phyloP scores from a whole-genome alignment of 257 asterid species.

The Solanum ossicruentum region DNA sequence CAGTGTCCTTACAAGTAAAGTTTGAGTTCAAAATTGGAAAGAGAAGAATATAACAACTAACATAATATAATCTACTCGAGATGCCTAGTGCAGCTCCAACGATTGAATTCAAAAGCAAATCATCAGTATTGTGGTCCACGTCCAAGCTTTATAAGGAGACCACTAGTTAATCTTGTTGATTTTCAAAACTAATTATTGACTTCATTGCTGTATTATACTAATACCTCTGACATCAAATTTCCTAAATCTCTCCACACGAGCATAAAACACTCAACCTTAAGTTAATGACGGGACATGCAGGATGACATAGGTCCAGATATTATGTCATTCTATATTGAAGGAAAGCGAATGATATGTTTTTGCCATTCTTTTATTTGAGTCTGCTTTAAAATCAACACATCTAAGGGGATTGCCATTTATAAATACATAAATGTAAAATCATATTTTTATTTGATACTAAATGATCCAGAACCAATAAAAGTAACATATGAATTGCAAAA shows the following conservation, averaged over 20 bases:
- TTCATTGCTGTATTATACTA: no score
- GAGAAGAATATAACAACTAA: neutral
- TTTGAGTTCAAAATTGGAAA: neutral
- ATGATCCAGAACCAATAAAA: neutral
- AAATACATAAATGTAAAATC: no score
- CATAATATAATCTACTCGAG: neutral
- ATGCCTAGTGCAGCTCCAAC: neutral
- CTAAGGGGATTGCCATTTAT: neutral
- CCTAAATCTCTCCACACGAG: neutral
- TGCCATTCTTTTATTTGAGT: neutral
- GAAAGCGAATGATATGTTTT: no score
- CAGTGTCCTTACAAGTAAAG: neutral
- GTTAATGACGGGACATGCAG: neutral
- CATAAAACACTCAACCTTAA: neutral
- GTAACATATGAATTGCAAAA: neutral
- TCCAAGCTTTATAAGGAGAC: no score
- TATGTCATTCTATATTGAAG: neutral
- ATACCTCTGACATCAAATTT: no score
- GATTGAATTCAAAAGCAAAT: conserved; percentile 15
- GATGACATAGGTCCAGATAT: neutral
- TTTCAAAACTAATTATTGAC: neutral
- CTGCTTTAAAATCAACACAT: neutral
- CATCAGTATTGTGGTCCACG: conserved; percentile 43
- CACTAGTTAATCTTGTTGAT: conserved; percentile 11
- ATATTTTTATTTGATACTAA: neutral